Evolutionary conservation across 164 flowering plant genomes (phyloP).

Genomic region (Santalum album): DNA sequence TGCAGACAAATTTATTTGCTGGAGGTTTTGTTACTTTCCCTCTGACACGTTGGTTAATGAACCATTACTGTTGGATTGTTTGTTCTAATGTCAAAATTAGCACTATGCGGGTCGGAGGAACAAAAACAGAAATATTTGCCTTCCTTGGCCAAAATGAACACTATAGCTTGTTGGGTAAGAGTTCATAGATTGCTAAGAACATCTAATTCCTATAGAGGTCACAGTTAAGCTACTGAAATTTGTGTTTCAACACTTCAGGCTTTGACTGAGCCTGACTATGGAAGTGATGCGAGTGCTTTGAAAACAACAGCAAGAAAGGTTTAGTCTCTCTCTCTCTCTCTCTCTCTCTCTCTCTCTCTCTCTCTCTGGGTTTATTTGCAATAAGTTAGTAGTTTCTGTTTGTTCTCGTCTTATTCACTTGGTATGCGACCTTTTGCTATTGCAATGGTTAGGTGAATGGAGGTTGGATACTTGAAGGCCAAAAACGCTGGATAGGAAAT

Average conservation of each 20-base stretch:
- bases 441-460: conserved; percentile 59
- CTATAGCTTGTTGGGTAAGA: conserved; percentile 86
- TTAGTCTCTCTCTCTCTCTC: neutral
- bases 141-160: conserved; percentile 58
- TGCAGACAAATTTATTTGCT: neutral
- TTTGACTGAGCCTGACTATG: conserved; percentile 88
- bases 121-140: conserved; percentile 89
- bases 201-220: neutral
- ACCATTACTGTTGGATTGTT: conserved; percentile 3
- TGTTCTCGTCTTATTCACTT: neutral
- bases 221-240: neutral
- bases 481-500: conserved; percentile 97
- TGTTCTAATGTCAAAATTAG: conserved; percentile 35
- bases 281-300: conserved; percentile 93
- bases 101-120: conserved; percentile 77
- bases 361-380: neutral
- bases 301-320: conserved; percentile 89
- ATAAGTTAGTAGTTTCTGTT: neutral
- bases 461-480: conserved; percentile 93
- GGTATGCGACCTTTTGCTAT: neutral
- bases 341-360: neutral
- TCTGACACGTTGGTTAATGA: neutral
- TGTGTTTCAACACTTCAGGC: conserved; percentile 29
- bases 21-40: neutral
- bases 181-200: neutral